These are phyloP conservation scores for Auricularia cornea DNA, from an alignment of 768 basidiomycete genomes.

Conservation along the genomic window DNA sequence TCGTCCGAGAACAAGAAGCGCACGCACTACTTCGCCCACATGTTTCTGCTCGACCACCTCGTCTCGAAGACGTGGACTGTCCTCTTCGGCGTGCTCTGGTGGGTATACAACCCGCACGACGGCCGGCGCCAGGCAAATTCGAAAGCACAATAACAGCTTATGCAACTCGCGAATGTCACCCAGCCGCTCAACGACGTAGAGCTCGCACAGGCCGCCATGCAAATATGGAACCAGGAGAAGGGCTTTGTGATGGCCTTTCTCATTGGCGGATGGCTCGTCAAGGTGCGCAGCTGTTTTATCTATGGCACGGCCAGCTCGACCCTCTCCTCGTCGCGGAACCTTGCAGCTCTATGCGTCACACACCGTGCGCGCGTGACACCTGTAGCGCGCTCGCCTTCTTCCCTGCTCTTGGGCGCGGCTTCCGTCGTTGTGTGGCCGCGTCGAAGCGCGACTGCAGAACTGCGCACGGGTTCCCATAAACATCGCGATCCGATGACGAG, in stretches of 20 bases:
- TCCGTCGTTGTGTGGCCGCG: no score
- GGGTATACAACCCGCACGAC: slow-evolving; percentile 86
- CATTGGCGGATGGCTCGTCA: slow-evolving; percentile 74
- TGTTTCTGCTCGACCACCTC: slow-evolving; percentile 88
- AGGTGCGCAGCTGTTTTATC: no score
- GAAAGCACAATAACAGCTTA: slow-evolving; percentile 75
- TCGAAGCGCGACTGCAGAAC: no score
- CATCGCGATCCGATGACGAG: no score
- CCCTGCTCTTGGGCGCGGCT: no score
- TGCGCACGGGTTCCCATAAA: no score
- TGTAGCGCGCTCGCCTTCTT: no score
- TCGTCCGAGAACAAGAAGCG: slow-evolving; percentile 82
- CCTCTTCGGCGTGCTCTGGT: slow-evolving; percentile 87
- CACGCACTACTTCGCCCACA: slow-evolving; percentile 81
- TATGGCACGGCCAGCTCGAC: no score
- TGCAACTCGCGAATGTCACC: slow-evolving; percentile 33
- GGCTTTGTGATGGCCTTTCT: slow-evolving; percentile 70
- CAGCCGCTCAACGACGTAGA: no score
- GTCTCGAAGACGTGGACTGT: slow-evolving; percentile 84
- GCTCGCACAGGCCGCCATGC: slow-evolving; percentile 62
- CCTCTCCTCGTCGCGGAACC: no score
- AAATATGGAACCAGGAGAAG: slow-evolving; percentile 87
- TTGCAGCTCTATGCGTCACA: no score
- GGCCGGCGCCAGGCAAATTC: slow-evolving; percentile 76
- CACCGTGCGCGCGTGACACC: no score